A percentile compares a stretch with the other conserved stretches of the same genome.
Conservation (phyloP, 1,284 basidiomycete genomes). For the Anthracocystis setariae region DNA sequence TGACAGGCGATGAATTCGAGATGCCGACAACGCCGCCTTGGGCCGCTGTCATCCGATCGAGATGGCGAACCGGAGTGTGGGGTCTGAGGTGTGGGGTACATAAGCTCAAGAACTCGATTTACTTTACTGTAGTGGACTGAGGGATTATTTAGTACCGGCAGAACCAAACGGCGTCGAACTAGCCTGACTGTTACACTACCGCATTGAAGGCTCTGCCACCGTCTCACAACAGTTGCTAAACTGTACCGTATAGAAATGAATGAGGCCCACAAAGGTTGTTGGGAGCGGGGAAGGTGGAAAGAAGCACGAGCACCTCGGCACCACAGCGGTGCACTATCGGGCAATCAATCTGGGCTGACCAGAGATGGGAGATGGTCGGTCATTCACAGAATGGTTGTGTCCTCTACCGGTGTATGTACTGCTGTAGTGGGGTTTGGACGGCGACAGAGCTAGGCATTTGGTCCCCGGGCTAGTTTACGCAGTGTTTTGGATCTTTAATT, state of each 20-base stretch:
- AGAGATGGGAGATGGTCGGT: neutral
- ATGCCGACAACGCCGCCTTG: neutral
- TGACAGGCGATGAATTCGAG: neutral
- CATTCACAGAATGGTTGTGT: no score
- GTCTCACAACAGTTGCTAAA: no score
- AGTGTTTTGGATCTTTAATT: neutral
- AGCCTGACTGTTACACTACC: neutral
- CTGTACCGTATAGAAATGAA: no score
- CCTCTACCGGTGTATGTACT: no score
- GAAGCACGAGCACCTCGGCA: conserved; percentile 33
- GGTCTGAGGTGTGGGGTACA: no score
- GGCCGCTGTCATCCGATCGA: neutral
- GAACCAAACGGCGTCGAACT: conserved; percentile 3
- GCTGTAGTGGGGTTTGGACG: neutral
- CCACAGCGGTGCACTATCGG: conserved; percentile 19
- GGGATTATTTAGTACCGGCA: no score
- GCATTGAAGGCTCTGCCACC: no score
- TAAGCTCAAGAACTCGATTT: no score
- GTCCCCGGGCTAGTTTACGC: conserved; percentile 3
- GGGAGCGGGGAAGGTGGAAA: neutral
- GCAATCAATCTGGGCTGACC: conserved; percentile 5
- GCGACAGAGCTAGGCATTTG: neutral
- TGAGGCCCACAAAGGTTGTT: neutral
- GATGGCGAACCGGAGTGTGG: neutral
- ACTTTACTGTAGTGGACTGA: no score